Base-by-base conservation (phyloP, 2,329 filamentous ascomycete species). In the Botrytis fabae region DNA sequence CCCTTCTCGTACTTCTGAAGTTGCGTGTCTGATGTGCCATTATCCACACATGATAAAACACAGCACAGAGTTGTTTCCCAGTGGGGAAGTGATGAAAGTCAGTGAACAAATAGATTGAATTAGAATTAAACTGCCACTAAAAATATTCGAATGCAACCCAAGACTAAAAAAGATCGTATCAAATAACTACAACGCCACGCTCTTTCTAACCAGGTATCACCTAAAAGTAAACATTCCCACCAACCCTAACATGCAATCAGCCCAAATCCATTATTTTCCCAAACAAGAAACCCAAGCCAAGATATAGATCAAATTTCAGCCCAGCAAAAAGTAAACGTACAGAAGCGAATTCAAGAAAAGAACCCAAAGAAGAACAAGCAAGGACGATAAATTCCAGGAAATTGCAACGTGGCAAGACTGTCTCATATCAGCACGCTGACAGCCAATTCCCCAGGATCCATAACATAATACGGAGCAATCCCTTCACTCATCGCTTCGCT, bases 391-490 rank as follows among this genome's bases (percentile, higher is more conserved):
- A 2, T 10, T 18, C 0, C 9, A 25, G 9, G n/a, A 1, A 57
- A 69, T 1, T 25, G 18, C 20, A 44, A 8, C 20, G 1, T 42
- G 38, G 1, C 9, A 25, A 28, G 5, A 4, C 0, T 1, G 9
- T 6, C 54, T 38, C 28, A 57, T 42, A 57, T 57, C 20, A 69
- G 48, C 25, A 57, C 48, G 14, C 65, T 57, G 3, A 72, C 70
- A 4, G 54, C 63, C 63, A 72, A 51, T 28, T 69, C 40, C 6
- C 32, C 54, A n/a, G 63, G 63, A 61, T 72, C 42, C 51, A 72
- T 61, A 9, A 72, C 63, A 48, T 22, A 44, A 61, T 72, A 69
- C 7, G 62, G 54, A 25, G 28, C 63, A 20, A 69, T 69, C 16
- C 70, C 70, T 28, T 40, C 51, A 44, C 59, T 63, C 60, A 73